Base-by-base conservation (phyloP, 805 yeast genomes). In the Teunomyces kruisii region DNA sequence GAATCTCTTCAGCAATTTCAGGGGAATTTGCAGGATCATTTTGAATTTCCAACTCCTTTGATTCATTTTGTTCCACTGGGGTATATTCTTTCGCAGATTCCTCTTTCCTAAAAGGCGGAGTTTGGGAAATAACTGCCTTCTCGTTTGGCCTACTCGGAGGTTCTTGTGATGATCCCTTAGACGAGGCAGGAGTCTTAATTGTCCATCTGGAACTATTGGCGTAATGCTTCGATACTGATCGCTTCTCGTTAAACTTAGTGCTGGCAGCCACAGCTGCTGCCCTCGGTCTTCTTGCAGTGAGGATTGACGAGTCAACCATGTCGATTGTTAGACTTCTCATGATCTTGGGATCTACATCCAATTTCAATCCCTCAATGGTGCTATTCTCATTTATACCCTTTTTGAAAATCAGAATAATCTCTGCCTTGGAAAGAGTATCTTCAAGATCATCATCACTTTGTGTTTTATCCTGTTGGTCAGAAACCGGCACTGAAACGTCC, bases 341-440 rank as follows among this genome's bases (percentile, higher is more conserved):
- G 9, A 41, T 27, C 30, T 30, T 14, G 27, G 45, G 29, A 38
- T 53, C 57, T 14, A 61, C 58, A 15, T 46, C 51, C 12, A 57
- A 47, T 31, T 50, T 56, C 40, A 55, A 28, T 9, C 32, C 17
- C 29, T 35, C 19, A 9, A 16, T 13, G n/a, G 32, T 13, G 32
- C 41, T n/a, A 26, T 41, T 37, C 9, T 42, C 41, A 17, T 33
- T 40, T 41, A 58, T 53, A 8, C 59, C 58, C 16, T 56, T 52
- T 29, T 56, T 58, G 44, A 61, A 59, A 36, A 63, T 42, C 19
- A 47, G 46, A 35, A 64, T 49, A 15, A 65, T 47, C 30, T 55
- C 59, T 17, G 42, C 47, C 38, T 52, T 59, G 10, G 55, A 44
- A 22, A 58, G 44, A 8, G 40, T 38, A 9, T 45, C 52, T 16